Evolutionary conservation across 176 grass and related monocot species (phyloP), one percentile per base, ranked within the genome.

Genomic region (Musa schizocarpa): DNA sequence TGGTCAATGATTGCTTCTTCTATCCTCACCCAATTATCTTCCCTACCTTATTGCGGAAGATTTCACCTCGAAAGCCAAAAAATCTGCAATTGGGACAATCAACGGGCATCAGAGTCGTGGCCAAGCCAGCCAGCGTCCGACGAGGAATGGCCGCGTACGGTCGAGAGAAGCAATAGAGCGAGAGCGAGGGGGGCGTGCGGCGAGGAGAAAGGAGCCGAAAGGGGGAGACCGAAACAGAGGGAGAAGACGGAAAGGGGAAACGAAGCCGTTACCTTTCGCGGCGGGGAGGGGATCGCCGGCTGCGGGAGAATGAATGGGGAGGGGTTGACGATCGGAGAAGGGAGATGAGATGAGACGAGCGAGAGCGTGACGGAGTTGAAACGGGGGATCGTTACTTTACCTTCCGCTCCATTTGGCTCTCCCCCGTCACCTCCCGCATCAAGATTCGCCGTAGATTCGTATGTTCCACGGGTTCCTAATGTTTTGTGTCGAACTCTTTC

Each of bases 391-490:
- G 19, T 61, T n/a, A 61, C 57, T 61, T 61, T 61, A 14, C 57
- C 16, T 61, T 61, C 57, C 57, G 6, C 16, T n/a, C 14, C 16
- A 61, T 61, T 61, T 14, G 57, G 4, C 34, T 43, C 13, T 1
- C 3, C n/a, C 57, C 57, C 57, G 57, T 61, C 20, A 14, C 57
- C 19, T 61, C n/a, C 57, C n/a, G 57, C 57, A n/a, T 21, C 57
- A 61, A 61, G 57, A 61, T 61, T 61, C 57, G 57, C n/a, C 57
- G n/a, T 61, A 4, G 57, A 61, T 61, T 61, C 57, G 57, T 61
- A 17, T 61, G 57, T 61, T 7, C 57, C 57, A 61, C 57, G 21
- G 9, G n/a, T 1, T 19, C 57, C n/a, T 59, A 14, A 1, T 61
- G 17, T 61, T 57, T 13, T 13, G 13, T 5, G 14, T 58, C 14